Conservation (phyloP, 306 rosid genomes). For the Inga laurina region DNA sequence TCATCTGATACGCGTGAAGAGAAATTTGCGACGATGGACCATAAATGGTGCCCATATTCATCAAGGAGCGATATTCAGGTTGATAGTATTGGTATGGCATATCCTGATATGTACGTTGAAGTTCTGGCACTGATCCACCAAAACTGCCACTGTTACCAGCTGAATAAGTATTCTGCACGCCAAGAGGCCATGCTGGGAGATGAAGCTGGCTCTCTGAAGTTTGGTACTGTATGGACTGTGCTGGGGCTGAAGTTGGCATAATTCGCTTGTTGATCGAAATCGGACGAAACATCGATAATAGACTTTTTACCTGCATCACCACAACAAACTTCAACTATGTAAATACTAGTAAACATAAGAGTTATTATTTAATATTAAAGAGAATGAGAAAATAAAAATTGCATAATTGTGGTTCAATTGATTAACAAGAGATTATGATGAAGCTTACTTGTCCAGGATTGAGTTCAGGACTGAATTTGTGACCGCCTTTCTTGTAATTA, state of each 20-base stretch:
- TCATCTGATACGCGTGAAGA: constrained; percentile 26
- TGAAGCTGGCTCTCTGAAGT: constrained; percentile 34
- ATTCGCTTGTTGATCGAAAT: constrained; percentile 5
- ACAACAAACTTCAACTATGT: constrained; percentile 18
- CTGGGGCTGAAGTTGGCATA: constrained; percentile 23
- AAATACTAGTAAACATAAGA: constrained; percentile 1
- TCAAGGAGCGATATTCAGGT: constrained; percentile 21
- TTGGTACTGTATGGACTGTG: constrained; percentile 28
- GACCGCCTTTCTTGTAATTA: constrained; percentile 43
- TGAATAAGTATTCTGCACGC: constrained; percentile 28
- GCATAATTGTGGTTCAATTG: constrained; percentile 3
- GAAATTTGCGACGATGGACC: constrained; percentile 13
- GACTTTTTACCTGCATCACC: constrained; percentile 44
- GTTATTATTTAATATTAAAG: background rate
- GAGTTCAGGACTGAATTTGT: constrained; percentile 50
- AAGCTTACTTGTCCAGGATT: constrained; percentile 40
- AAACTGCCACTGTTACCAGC: constrained; percentile 8
- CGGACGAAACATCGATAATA: constrained; percentile 43
- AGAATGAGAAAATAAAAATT: background rate
- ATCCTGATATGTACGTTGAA: constrained; percentile 23
- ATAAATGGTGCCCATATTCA: constrained; percentile 6
- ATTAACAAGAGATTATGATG: constrained; percentile 12
- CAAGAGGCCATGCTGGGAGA: constrained; percentile 1
- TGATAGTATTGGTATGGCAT: background rate
- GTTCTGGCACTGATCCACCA: constrained; percentile 1